Evolutionary conservation across 202 grass and related monocot genomes (phyloP).

Genomic region (Setaria viridis): DNA sequence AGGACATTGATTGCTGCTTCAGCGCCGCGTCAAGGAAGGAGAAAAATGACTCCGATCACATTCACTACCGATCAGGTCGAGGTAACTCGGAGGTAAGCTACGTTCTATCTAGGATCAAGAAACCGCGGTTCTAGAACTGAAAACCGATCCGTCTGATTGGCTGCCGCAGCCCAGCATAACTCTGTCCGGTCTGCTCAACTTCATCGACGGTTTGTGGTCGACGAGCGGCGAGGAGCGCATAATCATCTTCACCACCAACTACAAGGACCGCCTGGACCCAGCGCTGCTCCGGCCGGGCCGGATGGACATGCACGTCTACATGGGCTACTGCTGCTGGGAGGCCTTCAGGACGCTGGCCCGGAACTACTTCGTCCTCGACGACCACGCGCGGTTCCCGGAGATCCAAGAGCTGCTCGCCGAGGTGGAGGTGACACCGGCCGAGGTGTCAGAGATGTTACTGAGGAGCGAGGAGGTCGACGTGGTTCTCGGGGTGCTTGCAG

Average conservation of each 20-base stretch:
- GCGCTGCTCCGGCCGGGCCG: conserved; percentile 55
- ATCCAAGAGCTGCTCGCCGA: conserved; percentile 29
- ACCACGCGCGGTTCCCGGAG: conserved; percentile 44
- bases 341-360: conserved; percentile 45
- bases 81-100: not conserved
- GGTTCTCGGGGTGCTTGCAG: conserved; percentile 36
- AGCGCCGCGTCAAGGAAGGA: conserved; percentile 53
- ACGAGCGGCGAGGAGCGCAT: conserved; percentile 69
- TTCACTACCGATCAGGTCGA: not conserved
- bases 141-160: not conserved
- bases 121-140: not conserved
- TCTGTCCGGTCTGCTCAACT: conserved; percentile 75
- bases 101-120: not conserved
- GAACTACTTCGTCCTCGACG: conserved; percentile 42
- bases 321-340: conserved; percentile 60
- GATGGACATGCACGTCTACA: conserved; percentile 71
- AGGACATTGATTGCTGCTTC: conserved; percentile 87
- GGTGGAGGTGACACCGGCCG: conserved; percentile 52
- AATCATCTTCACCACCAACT: conserved; percentile 77
- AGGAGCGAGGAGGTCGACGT: conserved; percentile 45
- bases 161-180: conserved; percentile 23
- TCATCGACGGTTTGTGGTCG: conserved; percentile 77
- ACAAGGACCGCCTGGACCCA: conserved; percentile 55
- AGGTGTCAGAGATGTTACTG: conserved; percentile 55
- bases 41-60: not conserved